Conservation (phyloP, 192 early-diverging fungal genomes). For the Coemansia javaensis region DNA sequence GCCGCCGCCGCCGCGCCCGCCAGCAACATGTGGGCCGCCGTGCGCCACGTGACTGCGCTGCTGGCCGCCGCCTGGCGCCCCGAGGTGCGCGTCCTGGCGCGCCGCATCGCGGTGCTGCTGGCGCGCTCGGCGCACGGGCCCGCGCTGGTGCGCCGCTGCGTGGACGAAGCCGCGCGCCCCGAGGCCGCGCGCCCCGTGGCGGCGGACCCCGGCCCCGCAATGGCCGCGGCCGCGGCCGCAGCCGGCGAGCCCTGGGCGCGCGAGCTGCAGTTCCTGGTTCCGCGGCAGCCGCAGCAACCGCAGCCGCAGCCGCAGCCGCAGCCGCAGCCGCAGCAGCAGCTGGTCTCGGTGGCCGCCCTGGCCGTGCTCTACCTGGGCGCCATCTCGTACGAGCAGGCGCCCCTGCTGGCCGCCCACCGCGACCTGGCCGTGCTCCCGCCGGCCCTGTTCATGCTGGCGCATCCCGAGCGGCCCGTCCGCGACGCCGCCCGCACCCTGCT, state of each 20-base stretch:
- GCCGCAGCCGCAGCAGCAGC: background rate
- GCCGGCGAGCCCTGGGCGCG: constrained; percentile 26
- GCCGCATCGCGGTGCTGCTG: constrained; percentile 43
- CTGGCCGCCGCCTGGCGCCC: constrained; percentile 19
- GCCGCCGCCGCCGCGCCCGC: background rate
- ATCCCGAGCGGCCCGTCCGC: constrained; percentile 39
- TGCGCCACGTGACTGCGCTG: constrained; percentile 27
- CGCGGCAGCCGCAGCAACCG: background rate
- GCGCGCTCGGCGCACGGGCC: constrained; percentile 35
- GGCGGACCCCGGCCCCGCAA: no score
- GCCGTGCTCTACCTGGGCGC: constrained; percentile 40
- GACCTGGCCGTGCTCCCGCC: constrained; percentile 23
- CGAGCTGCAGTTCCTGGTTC: constrained; percentile 15
- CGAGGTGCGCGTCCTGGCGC: constrained; percentile 20
- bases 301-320: background rate
- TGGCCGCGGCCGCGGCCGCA: no score
- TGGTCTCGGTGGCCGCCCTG: constrained; percentile 27
- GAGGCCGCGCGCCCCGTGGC: constrained; percentile 10
- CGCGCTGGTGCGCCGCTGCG: constrained; percentile 17
- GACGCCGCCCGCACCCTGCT: constrained; percentile 39
- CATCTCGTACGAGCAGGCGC: constrained; percentile 36
- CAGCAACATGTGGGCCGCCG: constrained; percentile 31
- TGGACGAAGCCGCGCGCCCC: constrained; percentile 20
- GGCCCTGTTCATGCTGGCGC: constrained; percentile 30
- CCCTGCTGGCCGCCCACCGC: constrained; percentile 11